Evolutionary conservation across 1,284 basidiomycete species (phyloP).

Genomic region (Boletus hoseneyae): DNA sequence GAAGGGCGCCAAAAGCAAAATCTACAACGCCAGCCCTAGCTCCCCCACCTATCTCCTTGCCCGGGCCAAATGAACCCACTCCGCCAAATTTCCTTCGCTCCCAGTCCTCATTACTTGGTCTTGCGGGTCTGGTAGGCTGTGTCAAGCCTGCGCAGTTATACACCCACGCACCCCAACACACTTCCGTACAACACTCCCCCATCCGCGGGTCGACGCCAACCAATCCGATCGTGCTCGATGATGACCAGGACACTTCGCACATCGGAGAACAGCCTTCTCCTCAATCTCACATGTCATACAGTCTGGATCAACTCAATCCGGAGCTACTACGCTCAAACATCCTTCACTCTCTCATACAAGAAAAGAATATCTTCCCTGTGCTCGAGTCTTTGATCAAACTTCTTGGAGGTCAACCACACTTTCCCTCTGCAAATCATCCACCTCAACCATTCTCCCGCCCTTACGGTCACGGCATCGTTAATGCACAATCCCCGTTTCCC

Average conservation of each 20-base stretch:
- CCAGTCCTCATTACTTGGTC: conserved; percentile 65
- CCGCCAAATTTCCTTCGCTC: conserved; percentile 72
- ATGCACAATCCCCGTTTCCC: conserved; percentile 14
- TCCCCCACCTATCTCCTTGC: conserved; percentile 53
- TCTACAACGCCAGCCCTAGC: conserved; percentile 33
- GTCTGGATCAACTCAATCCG: conserved; percentile 31
- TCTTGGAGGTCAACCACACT: conserved; percentile 31
- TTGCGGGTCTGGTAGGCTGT: conserved; percentile 63
- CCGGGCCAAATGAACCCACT: conserved; percentile 53
- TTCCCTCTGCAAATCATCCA: conserved; percentile 1
- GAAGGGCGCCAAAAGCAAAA: conserved; percentile 26
- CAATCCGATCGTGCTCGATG: conserved; percentile 70
- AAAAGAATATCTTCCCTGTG: conserved; percentile 66
- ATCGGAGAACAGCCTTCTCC: conserved; percentile 5
- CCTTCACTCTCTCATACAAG: conserved; percentile 52
- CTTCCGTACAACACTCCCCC: conserved; percentile 28
- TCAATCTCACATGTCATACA: conserved; percentile 7
- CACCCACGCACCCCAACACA: conserved; percentile 17
- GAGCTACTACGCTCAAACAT: conserved; percentile 51
- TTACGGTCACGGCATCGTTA: conserved; percentile 18
- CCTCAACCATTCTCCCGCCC: conserved; percentile 21
- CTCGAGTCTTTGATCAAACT: conserved; percentile 58
- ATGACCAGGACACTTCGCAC: conserved; percentile 38
- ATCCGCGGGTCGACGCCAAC: conserved; percentile 49
- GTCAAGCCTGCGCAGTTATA: conserved; percentile 55